Evolutionary conservation across 768 basidiomycete genomes (phyloP).

Genomic region (Cystobasidium tubakii): DNA sequence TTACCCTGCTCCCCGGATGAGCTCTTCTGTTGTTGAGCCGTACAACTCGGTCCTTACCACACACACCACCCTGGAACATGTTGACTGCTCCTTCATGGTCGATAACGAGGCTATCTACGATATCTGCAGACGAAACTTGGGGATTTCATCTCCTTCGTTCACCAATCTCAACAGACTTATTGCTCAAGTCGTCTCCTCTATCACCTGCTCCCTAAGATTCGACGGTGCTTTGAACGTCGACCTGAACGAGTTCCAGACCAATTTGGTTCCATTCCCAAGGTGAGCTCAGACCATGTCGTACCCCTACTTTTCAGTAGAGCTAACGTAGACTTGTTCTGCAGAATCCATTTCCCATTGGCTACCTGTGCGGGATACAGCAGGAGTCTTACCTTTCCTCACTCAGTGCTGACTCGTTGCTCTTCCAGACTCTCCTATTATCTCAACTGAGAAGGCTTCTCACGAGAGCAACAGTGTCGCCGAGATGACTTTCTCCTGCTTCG

Average conservation of each 20-base stretch:
- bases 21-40: conserved; percentile 93
- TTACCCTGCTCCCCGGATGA: conserved; percentile 59
- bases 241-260: conserved; percentile 96
- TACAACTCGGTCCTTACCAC: conserved; percentile 89
- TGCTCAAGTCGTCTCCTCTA: conserved; percentile 95
- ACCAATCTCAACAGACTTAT: conserved; percentile 91
- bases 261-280: conserved; percentile 74
- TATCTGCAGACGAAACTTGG: conserved; percentile 94
- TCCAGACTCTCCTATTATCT: conserved; percentile 79
- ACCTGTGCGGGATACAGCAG: conserved; percentile 1
- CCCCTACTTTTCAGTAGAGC: neutral
- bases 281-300: conserved; percentile 23
- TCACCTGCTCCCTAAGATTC: conserved; percentile 94
- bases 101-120: conserved; percentile 99
- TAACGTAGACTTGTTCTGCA: conserved; percentile 54
- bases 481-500: conserved; percentile 98
- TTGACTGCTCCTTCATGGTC: conserved; percentile 99
- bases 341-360: conserved; percentile 93
- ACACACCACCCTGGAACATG: conserved; percentile 97
- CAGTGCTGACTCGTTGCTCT: no score
- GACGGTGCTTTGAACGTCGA: conserved; percentile 97
- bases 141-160: conserved; percentile 78
- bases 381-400: no score
- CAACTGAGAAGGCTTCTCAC: conserved; percentile 83
- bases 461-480: conserved; percentile 96